Conservation (phyloP, 2,329 filamentous ascomycete genomes). For the Colletotrichum godetiae region DNA sequence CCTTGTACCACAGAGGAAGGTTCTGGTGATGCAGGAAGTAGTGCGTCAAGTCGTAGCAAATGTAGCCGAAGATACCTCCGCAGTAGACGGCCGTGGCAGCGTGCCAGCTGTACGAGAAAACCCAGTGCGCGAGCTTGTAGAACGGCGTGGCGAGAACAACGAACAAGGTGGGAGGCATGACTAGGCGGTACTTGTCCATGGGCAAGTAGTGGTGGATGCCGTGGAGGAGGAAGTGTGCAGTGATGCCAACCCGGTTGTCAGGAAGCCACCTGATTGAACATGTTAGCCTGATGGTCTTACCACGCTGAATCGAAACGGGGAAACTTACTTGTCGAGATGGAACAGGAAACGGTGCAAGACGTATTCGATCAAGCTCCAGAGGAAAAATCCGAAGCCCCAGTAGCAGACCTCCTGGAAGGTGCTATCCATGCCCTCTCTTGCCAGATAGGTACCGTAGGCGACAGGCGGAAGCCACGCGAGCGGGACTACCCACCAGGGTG, state of each 20-base stretch:
- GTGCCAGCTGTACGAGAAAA: slow-evolving; percentile 90
- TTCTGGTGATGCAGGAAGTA: slow-evolving; percentile 98
- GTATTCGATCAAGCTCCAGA: slow-evolving; percentile 96
- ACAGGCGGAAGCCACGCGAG: slow-evolving; percentile 86
- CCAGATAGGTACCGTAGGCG: slow-evolving; percentile 76
- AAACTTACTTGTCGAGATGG: slow-evolving; percentile 87
- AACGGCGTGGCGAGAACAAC: slow-evolving; percentile 86
- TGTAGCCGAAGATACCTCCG: slow-evolving; percentile 94
- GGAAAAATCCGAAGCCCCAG: slow-evolving; percentile 75
- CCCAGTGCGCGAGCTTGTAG: slow-evolving; percentile 86
- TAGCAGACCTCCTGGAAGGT: slow-evolving; percentile 64
- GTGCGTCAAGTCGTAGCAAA: slow-evolving; percentile 97
- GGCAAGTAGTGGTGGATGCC: slow-evolving; percentile 98
- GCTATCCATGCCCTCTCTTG: slow-evolving; percentile 69
- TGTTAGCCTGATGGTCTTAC: slow-evolving; percentile 42
- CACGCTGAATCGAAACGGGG: not conserved
- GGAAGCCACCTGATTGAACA: slow-evolving; percentile 78
- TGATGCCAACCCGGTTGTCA: slow-evolving; percentile 89
- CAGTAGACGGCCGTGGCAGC: slow-evolving; percentile 82
- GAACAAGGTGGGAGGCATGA: slow-evolving; percentile 96
- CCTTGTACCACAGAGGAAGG: slow-evolving; percentile 88
- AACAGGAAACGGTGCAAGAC: slow-evolving; percentile 89
- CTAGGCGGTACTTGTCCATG: slow-evolving; percentile 98
- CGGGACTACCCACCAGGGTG: slow-evolving; percentile 93
- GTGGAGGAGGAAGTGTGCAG: slow-evolving; percentile 91